phyloP scores from a whole-genome alignment of 345 rosid genomes.

The Pseudoturritis turrita region DNA sequence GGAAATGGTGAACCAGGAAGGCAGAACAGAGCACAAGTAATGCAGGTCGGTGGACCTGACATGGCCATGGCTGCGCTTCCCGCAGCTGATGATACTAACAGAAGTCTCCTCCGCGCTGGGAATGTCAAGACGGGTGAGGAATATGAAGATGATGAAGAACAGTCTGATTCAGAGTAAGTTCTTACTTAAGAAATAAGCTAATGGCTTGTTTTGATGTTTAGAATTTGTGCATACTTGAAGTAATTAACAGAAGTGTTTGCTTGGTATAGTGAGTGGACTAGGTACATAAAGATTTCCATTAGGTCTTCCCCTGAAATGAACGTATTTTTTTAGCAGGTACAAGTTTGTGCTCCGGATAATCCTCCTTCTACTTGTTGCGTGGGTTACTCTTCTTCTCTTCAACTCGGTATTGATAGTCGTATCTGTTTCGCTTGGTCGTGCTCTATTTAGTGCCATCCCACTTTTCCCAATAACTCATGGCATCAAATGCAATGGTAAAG shows the following conservation, averaged over 20 bases:
- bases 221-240: not conserved
- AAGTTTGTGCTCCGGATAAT: conserved; percentile 77
- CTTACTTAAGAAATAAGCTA: not conserved
- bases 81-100: conserved; percentile 44
- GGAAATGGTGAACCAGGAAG: conserved; percentile 67
- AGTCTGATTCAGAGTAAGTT: conserved; percentile 87
- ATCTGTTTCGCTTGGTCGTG: conserved; percentile 88
- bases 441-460: conserved; percentile 86
- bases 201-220: not conserved
- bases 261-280: not conserved
- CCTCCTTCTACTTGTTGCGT: conserved; percentile 81
- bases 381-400: conserved; percentile 92
- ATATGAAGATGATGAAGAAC: conserved; percentile 64
- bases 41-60: conserved; percentile 56
- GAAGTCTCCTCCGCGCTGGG: conserved; percentile 39
- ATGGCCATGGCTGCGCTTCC: conserved; percentile 57
- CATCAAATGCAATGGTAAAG: conserved; percentile 89
- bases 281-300: not conserved
- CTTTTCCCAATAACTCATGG: conserved; percentile 95
- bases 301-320: conserved; percentile 12
- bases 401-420: conserved; percentile 85
- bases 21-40: conserved; percentile 62
- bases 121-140: conserved; percentile 46
- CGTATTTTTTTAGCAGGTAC: conserved; percentile 52
- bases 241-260: not conserved